Percentiles rank a stretch among this genome's conserved stretches.
Evolutionary conservation across 176 grass and related monocot species (phyloP).

Genomic region (Rhynchospora pubera): DNA sequence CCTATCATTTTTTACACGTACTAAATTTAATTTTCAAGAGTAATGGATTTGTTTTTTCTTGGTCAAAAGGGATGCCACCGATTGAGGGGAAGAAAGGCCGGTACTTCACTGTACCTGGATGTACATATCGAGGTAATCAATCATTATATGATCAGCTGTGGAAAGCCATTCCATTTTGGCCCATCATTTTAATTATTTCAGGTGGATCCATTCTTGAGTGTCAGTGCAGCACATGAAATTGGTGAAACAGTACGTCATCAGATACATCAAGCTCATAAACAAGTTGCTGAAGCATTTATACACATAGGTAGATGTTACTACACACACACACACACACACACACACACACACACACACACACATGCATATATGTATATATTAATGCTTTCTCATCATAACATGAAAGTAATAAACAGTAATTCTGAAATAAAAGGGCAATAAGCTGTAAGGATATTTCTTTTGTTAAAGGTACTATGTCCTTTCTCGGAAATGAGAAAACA

Average conservation of each 20-base stretch:
- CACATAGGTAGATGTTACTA: constrained; percentile 64
- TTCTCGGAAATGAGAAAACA: constrained; percentile 1
- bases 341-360: no score
- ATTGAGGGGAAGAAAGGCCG: constrained; percentile 95
- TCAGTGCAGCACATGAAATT: constrained; percentile 88
- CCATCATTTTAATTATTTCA: constrained; percentile 24
- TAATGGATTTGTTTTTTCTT: constrained; percentile 3
- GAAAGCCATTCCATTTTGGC: constrained; percentile 1
- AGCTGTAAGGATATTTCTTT: neutral
- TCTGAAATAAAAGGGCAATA: neutral
- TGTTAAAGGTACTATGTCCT: neutral
- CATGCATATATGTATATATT: neutral
- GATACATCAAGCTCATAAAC: constrained; percentile 69
- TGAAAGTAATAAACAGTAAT: constrained; percentile 5
- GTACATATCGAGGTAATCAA: constrained; percentile 86
- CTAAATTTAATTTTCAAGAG: neutral
- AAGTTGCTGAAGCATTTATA: constrained; percentile 94
- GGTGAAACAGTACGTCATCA: constrained; percentile 84
- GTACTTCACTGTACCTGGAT: constrained; percentile 87
- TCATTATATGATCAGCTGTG: constrained; percentile 20
- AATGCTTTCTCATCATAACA: constrained; percentile 17
- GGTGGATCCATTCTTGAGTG: constrained; percentile 92
- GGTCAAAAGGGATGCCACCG: constrained; percentile 70
- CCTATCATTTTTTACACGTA: neutral
- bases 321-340: no score